phyloP scores from a whole-genome alignment of 352 stramenopile genomes.

The Phytophthora fragariaefolia region DNA sequence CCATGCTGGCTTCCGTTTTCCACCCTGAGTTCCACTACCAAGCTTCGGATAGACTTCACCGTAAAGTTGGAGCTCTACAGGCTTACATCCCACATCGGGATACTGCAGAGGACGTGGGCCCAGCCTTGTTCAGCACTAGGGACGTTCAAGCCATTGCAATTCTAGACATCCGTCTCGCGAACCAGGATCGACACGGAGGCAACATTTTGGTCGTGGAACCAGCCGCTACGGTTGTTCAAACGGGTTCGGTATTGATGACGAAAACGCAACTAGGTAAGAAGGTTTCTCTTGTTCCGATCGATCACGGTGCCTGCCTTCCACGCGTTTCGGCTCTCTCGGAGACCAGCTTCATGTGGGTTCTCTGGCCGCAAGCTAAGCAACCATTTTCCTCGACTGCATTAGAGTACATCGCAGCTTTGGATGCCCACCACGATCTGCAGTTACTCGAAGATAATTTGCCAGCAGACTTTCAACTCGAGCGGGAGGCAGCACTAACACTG shows the following conservation, averaged over 20 bases:
- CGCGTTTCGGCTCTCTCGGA: conserved; percentile 50
- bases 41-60: conserved; percentile 2
- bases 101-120: conserved; percentile 64
- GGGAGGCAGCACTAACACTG: conserved; percentile 54
- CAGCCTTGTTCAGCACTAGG: conserved; percentile 44
- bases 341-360: conserved; percentile 74
- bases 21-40: conserved; percentile 52
- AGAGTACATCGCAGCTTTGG: conserved; percentile 49
- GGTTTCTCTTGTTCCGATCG: conserved; percentile 66
- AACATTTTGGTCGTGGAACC: conserved; percentile 68
- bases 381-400: conserved; percentile 44
- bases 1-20: conserved; percentile 41
- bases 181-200: conserved; percentile 82
- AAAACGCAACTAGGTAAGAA: conserved; percentile 26
- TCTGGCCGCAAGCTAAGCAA: conserved; percentile 66
- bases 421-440: conserved; percentile 43
- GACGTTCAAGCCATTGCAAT: conserved; percentile 79
- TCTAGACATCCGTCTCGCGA: conserved; percentile 81
- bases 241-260: conserved; percentile 23
- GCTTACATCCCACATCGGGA: conserved; percentile 68
- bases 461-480: conserved; percentile 35
- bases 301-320: conserved; percentile 80
- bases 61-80: conserved; percentile 65
- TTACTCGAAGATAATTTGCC: conserved; percentile 38
- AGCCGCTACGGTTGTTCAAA: conserved; percentile 17